Conservation (phyloP, 805 yeast genomes). For the Cyberlindnera mrakii region DNA sequence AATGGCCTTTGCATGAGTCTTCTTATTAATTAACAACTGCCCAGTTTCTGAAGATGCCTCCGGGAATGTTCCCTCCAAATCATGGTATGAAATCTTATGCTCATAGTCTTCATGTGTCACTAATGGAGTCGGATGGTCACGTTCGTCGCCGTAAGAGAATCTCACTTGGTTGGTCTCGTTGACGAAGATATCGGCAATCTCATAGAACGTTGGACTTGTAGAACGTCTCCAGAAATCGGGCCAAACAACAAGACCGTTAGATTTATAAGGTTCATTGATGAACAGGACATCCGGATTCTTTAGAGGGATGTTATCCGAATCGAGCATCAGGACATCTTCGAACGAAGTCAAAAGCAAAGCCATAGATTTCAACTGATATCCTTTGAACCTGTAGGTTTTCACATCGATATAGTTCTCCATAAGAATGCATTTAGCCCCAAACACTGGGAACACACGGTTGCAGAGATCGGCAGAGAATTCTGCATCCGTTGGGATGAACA, state of each 20-base stretch:
- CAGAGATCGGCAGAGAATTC: constrained; percentile 75
- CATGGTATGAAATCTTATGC: constrained; percentile 46
- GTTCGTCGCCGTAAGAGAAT: constrained; percentile 28
- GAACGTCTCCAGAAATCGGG: constrained; percentile 72
- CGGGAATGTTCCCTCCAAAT: constrained; percentile 61
- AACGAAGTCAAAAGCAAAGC: constrained; percentile 74
- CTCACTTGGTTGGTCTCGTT: constrained; percentile 26
- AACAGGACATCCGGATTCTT: constrained; percentile 42
- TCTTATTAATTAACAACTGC: constrained; percentile 53
- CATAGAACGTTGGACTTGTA: constrained; percentile 52
- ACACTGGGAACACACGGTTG: constrained; percentile 55
- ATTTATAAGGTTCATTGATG: constrained; percentile 27
- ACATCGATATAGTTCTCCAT: constrained; percentile 37
- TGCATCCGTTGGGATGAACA: constrained; percentile 62
- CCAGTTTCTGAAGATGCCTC: constrained; percentile 70
- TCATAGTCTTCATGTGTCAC: constrained; percentile 25
- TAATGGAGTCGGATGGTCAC: constrained; percentile 23
- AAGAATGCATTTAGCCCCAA: constrained; percentile 59
- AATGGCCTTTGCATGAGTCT: constrained; percentile 49
- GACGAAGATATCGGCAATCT: constrained; percentile 43
- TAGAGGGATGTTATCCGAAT: constrained; percentile 64
- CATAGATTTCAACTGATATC: constrained; percentile 66
- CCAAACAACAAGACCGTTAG: constrained; percentile 49
- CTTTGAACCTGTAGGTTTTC: constrained; percentile 38
- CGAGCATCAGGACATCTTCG: constrained; percentile 67